Percentiles rank a stretch among this genome's conserved stretches.
These are phyloP conservation scores for Alternaria sp. DNA, from an alignment of 2,329 filamentous ascomycete species.

Conservation along the genomic window DNA sequence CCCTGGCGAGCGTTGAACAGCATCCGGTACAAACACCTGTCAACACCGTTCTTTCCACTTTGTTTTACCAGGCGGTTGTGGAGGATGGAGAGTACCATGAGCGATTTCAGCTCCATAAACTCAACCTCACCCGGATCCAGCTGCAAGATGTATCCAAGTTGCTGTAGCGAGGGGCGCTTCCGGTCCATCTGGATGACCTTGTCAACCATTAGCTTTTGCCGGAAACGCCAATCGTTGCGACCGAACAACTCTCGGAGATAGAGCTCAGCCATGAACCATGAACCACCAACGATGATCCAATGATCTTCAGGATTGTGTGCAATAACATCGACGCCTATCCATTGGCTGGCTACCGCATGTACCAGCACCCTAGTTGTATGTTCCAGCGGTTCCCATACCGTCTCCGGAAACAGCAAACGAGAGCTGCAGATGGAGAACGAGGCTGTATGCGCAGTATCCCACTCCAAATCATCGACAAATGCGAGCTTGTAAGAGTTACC, in stretches of 20 bases:
- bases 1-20: constrained; percentile 87
- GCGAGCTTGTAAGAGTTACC: constrained; percentile 85
- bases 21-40: constrained; percentile 84
- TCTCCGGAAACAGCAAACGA: constrained; percentile 82
- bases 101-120: constrained; percentile 89
- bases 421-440: constrained; percentile 89
- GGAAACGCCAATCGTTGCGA: constrained; percentile 92
- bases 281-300: constrained; percentile 89
- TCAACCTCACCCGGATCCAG: constrained; percentile 86
- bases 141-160: constrained; percentile 78
- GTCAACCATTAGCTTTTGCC: constrained; percentile 86
- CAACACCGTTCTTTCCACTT: constrained; percentile 82
- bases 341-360: constrained; percentile 87
- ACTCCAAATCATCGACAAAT: constrained; percentile 88
- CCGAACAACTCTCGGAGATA: constrained; percentile 92
- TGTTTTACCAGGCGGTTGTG: constrained; percentile 91
- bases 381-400: constrained; percentile 85
- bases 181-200: constrained; percentile 82
- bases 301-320: constrained; percentile 80
- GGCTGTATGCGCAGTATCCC: constrained; percentile 78
- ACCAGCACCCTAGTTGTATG: constrained; percentile 82
- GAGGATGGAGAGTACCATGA: constrained; percentile 90
- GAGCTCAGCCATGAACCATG: constrained; percentile 93
- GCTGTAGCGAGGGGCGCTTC: constrained; percentile 80
- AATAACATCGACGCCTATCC: constrained; percentile 92